These are phyloP conservation scores for Ammopiptanthus mongolicus DNA, from an alignment of 306 rosid species.

Conservation along the genomic window DNA sequence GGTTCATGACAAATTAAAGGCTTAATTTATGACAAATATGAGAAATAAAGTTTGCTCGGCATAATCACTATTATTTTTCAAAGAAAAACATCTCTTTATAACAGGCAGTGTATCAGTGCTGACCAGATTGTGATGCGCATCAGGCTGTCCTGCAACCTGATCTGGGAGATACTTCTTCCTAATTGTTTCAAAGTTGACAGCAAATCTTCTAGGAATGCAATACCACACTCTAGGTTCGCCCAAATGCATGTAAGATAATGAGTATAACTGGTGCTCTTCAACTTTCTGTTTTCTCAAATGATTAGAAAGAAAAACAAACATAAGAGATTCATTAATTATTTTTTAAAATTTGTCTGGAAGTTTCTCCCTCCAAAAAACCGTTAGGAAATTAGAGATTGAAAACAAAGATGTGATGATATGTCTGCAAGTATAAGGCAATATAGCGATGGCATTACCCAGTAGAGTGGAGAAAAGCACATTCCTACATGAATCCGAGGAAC, in stretches of 20 bases:
- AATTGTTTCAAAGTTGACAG: slow-evolving; percentile 43
- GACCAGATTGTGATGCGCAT: slow-evolving; percentile 47
- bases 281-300: slow-evolving; percentile 48
- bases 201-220: slow-evolving; percentile 54
- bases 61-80: background rate
- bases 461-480: slow-evolving; percentile 76
- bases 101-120: slow-evolving; percentile 25
- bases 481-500: slow-evolving; percentile 55
- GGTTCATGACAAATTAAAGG: background rate
- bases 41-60: background rate
- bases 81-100: slow-evolving; percentile 1
- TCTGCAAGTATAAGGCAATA: background rate
- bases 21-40: slow-evolving; percentile 5
- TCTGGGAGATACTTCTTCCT: slow-evolving; percentile 39
- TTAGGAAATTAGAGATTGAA: background rate
- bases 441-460: slow-evolving; percentile 55
- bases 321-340: background rate
- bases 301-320: background rate
- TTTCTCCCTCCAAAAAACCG: background rate
- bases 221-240: slow-evolving; percentile 86
- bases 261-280: slow-evolving; percentile 76
- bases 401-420: slow-evolving; percentile 3
- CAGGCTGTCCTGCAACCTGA: slow-evolving; percentile 25
- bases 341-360: background rate
- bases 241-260: slow-evolving; percentile 61